Evolutionary conservation across 202 grass and related monocot genomes (phyloP).

Genomic region (Elaeis oleifera): DNA sequence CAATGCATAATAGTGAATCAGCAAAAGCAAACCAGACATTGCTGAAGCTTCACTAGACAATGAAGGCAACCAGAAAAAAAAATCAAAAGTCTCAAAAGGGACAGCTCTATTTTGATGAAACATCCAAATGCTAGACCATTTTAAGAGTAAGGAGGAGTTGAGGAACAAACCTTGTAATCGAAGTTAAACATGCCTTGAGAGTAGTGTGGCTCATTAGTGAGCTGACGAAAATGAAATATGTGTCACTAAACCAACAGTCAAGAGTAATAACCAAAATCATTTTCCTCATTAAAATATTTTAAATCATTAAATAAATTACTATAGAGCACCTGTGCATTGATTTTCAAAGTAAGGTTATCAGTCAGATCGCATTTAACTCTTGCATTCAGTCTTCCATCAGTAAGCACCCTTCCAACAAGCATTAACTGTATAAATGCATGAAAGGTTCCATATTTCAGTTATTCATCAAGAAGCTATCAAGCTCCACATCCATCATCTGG

Average conservation of each 20-base stretch:
- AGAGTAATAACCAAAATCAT: too few species aligned
- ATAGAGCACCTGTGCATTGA: conserved; percentile 83
- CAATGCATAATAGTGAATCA: too few species aligned
- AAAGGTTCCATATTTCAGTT: too few species aligned
- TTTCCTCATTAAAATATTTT: background rate
- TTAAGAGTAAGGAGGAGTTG: conserved; percentile 8
- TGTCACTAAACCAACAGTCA: conserved; percentile 17
- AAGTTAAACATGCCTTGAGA: conserved; percentile 99
- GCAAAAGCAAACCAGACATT: too few species aligned
- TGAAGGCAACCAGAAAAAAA: too few species aligned
- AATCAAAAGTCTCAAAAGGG: too few species aligned
- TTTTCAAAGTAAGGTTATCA: conserved; percentile 72
- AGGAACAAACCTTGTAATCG: conserved; percentile 78
- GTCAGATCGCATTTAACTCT: conserved; percentile 96
- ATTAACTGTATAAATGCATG: conserved; percentile 48
- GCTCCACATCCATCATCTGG: background rate
- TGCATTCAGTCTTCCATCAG: conserved; percentile 94
- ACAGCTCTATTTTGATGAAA: too few species aligned
- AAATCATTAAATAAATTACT: conserved; percentile 13
- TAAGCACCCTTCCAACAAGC: conserved; percentile 89
- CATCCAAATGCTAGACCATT: too few species aligned
- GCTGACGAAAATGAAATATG: conserved; percentile 38
- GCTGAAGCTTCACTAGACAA: too few species aligned
- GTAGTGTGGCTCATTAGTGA: conserved; percentile 90
- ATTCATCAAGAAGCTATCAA: background rate